Evolutionary conservation across 2,329 filamentous ascomycete species (phyloP).

Genomic region (Emergomyces orientalis): DNA sequence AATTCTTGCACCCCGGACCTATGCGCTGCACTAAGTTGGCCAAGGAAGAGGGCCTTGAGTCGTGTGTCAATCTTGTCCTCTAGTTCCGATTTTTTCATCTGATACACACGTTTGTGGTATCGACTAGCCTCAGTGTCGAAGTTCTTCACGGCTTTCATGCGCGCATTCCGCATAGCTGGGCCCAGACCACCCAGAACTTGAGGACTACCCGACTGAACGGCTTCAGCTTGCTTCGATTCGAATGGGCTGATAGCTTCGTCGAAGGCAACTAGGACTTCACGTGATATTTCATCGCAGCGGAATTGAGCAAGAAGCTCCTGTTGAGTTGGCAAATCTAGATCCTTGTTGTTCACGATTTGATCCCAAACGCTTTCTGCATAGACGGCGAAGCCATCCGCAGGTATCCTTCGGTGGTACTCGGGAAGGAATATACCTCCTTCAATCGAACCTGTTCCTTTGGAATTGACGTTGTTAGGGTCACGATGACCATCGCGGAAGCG

Average conservation of each 20-base stretch:
- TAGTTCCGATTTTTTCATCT: constrained; percentile 73
- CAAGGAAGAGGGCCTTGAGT: constrained; percentile 76
- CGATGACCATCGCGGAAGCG: constrained; percentile 77
- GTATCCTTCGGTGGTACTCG: constrained; percentile 91
- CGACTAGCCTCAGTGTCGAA: constrained; percentile 86
- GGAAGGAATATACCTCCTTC: constrained; percentile 78
- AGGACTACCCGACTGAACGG: constrained; percentile 60
- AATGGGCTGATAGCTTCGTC: constrained; percentile 73
- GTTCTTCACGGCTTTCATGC: constrained; percentile 63
- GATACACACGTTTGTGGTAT: constrained; percentile 94
- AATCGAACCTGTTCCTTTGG: constrained; percentile 59
- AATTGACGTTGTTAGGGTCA: constrained; percentile 52
- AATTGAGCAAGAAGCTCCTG: constrained; percentile 96
- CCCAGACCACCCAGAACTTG: constrained; percentile 68
- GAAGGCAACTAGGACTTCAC: constrained; percentile 77
- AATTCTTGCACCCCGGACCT: constrained; percentile 79
- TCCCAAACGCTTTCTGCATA: constrained; percentile 96
- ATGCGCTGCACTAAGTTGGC: constrained; percentile 80
- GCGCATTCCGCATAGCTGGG: constrained; percentile 58
- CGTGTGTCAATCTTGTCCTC: constrained; percentile 80
- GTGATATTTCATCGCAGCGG: constrained; percentile 89
- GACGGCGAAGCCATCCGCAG: constrained; percentile 89
- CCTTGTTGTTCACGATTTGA: constrained; percentile 98
- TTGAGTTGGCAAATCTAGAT: constrained; percentile 90
- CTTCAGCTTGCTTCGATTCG: constrained; percentile 75